phyloP scores from a whole-genome alignment of 495 filamentous ascomycete species.

The Hypoxylon perforatum region DNA sequence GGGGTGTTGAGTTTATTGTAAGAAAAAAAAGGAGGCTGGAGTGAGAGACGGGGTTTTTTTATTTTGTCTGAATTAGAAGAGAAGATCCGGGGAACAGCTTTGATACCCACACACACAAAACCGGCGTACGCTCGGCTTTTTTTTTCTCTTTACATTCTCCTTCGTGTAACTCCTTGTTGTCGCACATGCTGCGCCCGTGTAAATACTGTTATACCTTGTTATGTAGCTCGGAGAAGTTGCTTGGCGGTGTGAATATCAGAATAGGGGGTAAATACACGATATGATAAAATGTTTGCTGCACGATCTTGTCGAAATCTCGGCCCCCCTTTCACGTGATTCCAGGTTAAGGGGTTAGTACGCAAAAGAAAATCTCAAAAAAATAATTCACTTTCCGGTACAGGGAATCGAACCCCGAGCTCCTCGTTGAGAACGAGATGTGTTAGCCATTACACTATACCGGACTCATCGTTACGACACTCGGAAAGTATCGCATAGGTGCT shows the following conservation, averaged over 20 bases:
- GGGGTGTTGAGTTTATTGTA: not conserved
- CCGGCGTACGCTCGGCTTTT: constrained; percentile 17
- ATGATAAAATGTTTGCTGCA: too few relatives aligned
- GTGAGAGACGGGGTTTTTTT: constrained; percentile 8
- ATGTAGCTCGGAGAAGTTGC: constrained; percentile 8
- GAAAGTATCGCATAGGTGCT: too few relatives aligned
- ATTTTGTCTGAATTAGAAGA: constrained; percentile 17
- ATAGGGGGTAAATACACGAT: not conserved
- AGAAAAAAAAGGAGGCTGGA: not conserved
- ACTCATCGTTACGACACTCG: too few relatives aligned
- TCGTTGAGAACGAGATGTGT: too few relatives aligned
- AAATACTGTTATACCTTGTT: constrained; percentile 12
- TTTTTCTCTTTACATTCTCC: too few relatives aligned
- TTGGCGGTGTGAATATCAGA: not conserved
- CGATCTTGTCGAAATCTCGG: too few relatives aligned
- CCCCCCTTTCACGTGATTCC: too few relatives aligned
- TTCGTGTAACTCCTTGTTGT: not conserved
- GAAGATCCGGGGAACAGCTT: constrained; percentile 18
- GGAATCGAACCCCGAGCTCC: too few relatives aligned
- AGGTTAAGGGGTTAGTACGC: too few relatives aligned
- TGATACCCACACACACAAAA: constrained; percentile 24
- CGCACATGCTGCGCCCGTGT: constrained; percentile 9
- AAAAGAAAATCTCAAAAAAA: too few relatives aligned
- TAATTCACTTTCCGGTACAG: too few relatives aligned
- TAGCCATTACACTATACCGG: too few relatives aligned